phyloP scores from a whole-genome alignment of 139 green algal species.

The Coelastrella sp. region DNA sequence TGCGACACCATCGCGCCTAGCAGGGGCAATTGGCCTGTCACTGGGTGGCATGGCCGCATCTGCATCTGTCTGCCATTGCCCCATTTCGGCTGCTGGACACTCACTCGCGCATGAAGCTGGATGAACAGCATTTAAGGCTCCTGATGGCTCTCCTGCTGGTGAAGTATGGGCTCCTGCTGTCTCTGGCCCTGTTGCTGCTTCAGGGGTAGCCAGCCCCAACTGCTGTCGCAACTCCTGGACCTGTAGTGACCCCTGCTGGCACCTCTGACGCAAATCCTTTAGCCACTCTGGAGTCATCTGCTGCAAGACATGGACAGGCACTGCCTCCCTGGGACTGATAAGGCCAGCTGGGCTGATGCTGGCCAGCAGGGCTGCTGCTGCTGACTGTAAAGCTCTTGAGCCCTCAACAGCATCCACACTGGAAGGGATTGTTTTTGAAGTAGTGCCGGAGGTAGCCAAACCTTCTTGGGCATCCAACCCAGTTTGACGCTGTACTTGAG shows the following conservation, averaged over 20 bases:
- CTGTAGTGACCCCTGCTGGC: neutral
- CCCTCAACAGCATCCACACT: neutral
- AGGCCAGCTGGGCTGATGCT: conserved; percentile 28
- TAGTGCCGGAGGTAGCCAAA: too few species aligned
- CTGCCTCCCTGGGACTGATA: neutral
- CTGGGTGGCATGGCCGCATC: neutral
- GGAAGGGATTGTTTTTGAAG: neutral
- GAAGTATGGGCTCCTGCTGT: neutral
- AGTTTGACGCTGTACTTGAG: neutral
- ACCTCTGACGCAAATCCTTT: neutral
- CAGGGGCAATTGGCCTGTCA: too few species aligned
- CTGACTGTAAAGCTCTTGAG: neutral
- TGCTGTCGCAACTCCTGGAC: conserved; percentile 11
- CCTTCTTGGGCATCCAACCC: too few species aligned
- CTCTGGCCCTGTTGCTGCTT: neutral
- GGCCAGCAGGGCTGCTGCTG: neutral
- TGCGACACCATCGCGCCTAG: neutral
- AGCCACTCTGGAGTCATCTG: conserved; percentile 42
- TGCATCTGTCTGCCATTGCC: neutral
- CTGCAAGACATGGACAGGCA: neutral
- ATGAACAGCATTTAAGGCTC: neutral
- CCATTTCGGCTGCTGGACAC: neutral
- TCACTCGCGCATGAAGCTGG: neutral
- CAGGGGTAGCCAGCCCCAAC: conserved; percentile 23
- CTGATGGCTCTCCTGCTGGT: neutral